These are phyloP conservation scores for Nitzschia inconspicua DNA, from an alignment of 108 stramenopile species.

Conservation along the genomic window DNA sequence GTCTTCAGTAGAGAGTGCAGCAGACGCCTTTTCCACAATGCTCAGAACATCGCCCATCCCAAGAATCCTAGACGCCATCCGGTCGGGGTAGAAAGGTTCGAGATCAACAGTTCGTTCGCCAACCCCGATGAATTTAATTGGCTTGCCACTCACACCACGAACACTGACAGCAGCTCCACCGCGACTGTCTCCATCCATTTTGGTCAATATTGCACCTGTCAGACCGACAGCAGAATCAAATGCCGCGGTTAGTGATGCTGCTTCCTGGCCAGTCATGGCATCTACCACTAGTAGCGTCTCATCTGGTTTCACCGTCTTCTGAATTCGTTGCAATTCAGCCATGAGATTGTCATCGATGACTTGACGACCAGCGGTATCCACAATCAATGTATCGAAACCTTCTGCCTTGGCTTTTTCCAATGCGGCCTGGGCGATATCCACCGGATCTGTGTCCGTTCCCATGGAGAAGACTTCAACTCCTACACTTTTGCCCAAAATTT, in stretches of 20 bases:
- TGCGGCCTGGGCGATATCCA: constrained; percentile 80
- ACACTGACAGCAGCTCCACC: constrained; percentile 94
- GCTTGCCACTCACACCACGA: constrained; percentile 89
- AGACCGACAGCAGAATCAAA: constrained; percentile 93
- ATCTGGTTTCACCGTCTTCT: constrained; percentile 77
- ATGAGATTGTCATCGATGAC: constrained; percentile 90
- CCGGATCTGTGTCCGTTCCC: constrained; percentile 84
- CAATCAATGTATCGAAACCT: constrained; percentile 90
- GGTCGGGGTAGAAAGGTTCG: constrained; percentile 96
- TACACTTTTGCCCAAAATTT: constrained; percentile 80
- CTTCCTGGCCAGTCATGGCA: constrained; percentile 98
- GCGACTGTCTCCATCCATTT: constrained; percentile 93
- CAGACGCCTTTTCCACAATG: constrained; percentile 92
- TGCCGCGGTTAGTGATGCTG: constrained; percentile 89
- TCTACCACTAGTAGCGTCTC: constrained; percentile 97
- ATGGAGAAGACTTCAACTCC: constrained; percentile 80
- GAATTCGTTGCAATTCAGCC: constrained; percentile 84
- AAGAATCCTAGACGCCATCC: constrained; percentile 94
- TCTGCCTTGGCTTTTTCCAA: constrained; percentile 75
- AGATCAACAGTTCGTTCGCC: constrained; percentile 90
- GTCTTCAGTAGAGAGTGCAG: constrained; percentile 88
- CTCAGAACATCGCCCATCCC: constrained; percentile 97
- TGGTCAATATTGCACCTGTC: constrained; percentile 92
- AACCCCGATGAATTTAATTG: constrained; percentile 95
- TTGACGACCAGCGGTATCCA: constrained; percentile 98